Evolutionary conservation across 305 asterid species (phyloP).

Genomic region (Striga hermonthica): DNA sequence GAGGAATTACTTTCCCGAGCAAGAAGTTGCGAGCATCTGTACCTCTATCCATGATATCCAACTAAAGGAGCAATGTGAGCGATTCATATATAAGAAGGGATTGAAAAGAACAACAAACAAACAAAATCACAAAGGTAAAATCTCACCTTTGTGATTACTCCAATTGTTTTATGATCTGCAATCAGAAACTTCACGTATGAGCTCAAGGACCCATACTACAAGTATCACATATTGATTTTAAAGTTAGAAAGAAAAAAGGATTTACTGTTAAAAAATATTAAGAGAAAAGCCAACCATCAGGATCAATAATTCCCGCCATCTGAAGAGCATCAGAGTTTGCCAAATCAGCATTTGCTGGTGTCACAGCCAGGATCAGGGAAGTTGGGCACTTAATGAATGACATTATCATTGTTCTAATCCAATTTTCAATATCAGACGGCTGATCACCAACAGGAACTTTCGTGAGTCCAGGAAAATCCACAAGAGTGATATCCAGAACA

Average conservation of each 20-base stretch:
- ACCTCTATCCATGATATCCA: constrained; percentile 91
- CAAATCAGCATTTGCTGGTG: constrained; percentile 94
- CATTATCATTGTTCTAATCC: constrained; percentile 90
- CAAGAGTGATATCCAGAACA: constrained; percentile 94
- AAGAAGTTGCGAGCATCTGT: constrained; percentile 77
- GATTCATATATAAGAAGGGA: constrained; percentile 4
- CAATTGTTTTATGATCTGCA: constrained; percentile 80
- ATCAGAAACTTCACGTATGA: constrained; percentile 32
- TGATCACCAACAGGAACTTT: constrained; percentile 98
- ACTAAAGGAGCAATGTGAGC: constrained; percentile 46
- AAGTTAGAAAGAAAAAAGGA: not conserved
- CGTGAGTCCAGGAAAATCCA: constrained; percentile 94
- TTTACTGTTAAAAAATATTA: constrained; percentile 20
- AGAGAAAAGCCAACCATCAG: constrained; percentile 58
- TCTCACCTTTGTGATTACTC: constrained; percentile 75
- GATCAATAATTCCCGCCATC: constrained; percentile 97
- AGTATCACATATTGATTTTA: constrained; percentile 13
- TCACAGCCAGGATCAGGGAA: constrained; percentile 87
- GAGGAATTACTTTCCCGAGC: constrained; percentile 87
- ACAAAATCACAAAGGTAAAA: constrained; percentile 10
- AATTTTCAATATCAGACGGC: constrained; percentile 94
- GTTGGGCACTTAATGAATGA: constrained; percentile 76
- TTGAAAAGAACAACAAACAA: constrained; percentile 19
- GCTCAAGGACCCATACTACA: constrained; percentile 26
- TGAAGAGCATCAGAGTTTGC: constrained; percentile 98